Conservation (phyloP, 2,329 filamentous ascomycete genomes). For the Penicillium frequentans region DNA sequence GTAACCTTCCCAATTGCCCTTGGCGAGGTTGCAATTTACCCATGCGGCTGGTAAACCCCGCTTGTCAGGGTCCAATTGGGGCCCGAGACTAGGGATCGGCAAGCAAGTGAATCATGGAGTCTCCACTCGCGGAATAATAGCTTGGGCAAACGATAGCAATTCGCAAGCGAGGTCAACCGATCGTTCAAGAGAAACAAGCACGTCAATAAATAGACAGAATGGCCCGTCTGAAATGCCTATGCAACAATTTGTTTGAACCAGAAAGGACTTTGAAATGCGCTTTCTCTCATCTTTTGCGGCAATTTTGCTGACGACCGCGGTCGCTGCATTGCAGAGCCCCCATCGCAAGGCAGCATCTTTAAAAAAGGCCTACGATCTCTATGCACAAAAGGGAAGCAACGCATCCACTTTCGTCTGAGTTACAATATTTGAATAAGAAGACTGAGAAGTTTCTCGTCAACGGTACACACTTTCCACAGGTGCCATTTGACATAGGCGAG, state of each 20-base stretch:
- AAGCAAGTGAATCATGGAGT: background rate
- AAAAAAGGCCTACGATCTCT: background rate
- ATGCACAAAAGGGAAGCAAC: constrained; percentile 5
- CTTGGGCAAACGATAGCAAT: background rate
- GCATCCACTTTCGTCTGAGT: background rate
- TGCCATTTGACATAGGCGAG: constrained; percentile 64
- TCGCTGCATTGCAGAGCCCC: constrained; percentile 18
- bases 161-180: background rate
- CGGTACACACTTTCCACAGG: constrained; percentile 64
- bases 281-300: constrained; percentile 5
- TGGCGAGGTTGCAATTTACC: constrained; percentile 17
- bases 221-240: background rate
- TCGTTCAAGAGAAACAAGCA: background rate
- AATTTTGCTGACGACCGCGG: constrained; percentile 4
- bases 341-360: constrained; percentile 15
- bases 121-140: background rate
- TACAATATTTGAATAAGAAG: constrained; percentile 14
- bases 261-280: constrained; percentile 4
- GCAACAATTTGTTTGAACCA: background rate
- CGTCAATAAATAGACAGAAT: background rate
- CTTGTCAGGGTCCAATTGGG: constrained; percentile 1
- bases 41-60: constrained; percentile 1
- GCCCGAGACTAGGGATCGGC: background rate
- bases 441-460: constrained; percentile 59
- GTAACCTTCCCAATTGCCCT: constrained; percentile 15